Evolutionary conservation across 1,284 basidiomycete species (phyloP), one percentile per base, ranked within the genome.

Genomic region (Amylostereum chailletii): DNA sequence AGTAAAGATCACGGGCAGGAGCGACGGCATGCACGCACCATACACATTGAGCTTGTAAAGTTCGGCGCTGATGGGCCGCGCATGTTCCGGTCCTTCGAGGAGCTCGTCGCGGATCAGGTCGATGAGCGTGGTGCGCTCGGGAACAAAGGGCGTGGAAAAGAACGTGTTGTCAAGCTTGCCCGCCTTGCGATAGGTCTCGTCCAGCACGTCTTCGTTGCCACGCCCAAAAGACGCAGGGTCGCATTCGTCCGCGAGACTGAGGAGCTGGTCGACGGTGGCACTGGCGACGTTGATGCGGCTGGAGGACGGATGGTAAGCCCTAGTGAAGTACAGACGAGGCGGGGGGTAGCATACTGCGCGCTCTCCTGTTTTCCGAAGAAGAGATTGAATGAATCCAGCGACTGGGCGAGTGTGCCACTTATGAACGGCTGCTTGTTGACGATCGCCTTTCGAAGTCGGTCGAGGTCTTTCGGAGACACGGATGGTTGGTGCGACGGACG

Each of bases 1-100:
- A 29, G 2, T 19, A 9, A 10, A 4, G n/a, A 29, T 10, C n/a
- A 44, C 10, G 30, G 6, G 40, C 27, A 27, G 7, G 27, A 42
- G 27, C n/a, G 10, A 5, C 6, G 31, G 26, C 43, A 6, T 11
- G 42, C 11, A 52, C 61, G 7, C 34, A 63, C 62, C 58, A 42
- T 64, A 64, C 7, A 63, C 55, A 49, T 65, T 65, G 32, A 65
- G 55, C 48, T 63, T 62, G 50, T 62, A 59, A 2, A 61, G 51
- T 45, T 63, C 60, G 3, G 56, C 56, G 4, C 49, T 31, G 30
- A 65, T 45, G 7, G 49, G 10, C 9, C 40, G 34, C 11, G 41
- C 31, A 7, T 44, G 40, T 4, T 55, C 51, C 10, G 51, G 33
- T 26, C 58, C 56, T 31, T 54, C 53, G 11, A 60, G 47, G 3